phyloP scores from a whole-genome alignment of 1,284 basidiomycete species.

The Austroboletus novae-zelandiae region DNA sequence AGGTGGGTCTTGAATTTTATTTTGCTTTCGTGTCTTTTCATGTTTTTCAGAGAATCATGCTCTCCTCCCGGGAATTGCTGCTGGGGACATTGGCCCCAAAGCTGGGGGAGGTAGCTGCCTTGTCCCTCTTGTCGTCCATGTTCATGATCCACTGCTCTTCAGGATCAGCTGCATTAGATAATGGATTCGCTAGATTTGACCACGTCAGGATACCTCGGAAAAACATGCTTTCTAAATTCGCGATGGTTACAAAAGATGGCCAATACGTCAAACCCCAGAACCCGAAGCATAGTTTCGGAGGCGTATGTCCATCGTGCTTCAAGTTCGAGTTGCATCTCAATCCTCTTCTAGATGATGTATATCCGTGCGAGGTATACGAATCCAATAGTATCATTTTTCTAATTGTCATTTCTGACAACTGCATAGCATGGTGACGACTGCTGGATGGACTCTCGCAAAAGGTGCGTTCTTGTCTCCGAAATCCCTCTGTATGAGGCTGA shows the following conservation, averaged over 20 bases:
- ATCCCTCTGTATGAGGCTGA: not conserved
- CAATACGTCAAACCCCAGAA: slow-evolving; percentile 69
- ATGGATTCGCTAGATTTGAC: slow-evolving; percentile 71
- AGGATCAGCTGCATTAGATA: slow-evolving; percentile 63
- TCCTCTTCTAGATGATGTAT: slow-evolving; percentile 57
- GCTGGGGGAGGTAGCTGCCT: slow-evolving; percentile 39
- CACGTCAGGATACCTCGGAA: slow-evolving; percentile 71
- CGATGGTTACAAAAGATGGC: slow-evolving; percentile 67
- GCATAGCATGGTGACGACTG: slow-evolving; percentile 56
- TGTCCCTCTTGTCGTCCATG: not conserved
- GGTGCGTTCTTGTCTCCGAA: slow-evolving; percentile 32
- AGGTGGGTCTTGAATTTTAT: slow-evolving; percentile 32
- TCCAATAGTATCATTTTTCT: not conserved
- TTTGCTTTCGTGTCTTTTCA: slow-evolving; percentile 4
- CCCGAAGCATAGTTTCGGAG: slow-evolving; percentile 75
- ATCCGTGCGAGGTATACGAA: slow-evolving; percentile 55
- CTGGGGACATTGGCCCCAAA: slow-evolving; percentile 64
- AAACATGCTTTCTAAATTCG: slow-evolving; percentile 77
- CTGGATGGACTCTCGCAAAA: slow-evolving; percentile 61
- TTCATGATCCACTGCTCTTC: not conserved
- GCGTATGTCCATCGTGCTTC: slow-evolving; percentile 44
- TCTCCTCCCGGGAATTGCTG: slow-evolving; percentile 58
- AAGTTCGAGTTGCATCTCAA: not conserved
- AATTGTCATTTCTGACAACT: not conserved
- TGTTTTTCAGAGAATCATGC: slow-evolving; percentile 51